Evolutionary conservation across 345 rosid genomes (phyloP), one percentile per base, ranked within the genome.

Genomic region (Cardiospermum halicacabum): DNA sequence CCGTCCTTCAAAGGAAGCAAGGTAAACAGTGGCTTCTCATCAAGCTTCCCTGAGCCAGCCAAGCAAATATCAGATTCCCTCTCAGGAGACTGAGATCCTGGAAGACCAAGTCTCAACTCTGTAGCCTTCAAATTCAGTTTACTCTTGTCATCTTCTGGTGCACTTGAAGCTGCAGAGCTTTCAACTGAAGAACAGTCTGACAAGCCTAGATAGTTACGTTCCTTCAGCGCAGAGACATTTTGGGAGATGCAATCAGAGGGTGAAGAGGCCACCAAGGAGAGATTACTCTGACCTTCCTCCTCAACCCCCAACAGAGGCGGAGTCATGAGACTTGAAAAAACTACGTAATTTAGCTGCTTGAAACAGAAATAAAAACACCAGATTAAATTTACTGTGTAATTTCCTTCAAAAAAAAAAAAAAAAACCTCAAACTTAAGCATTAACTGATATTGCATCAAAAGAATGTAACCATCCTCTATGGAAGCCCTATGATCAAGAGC

Each of bases 31-130:
- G 77, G 84, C 49, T 85, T 89, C 84, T 85, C 95, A 56, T 87
- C 88, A 5, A 79, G 80, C 25, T 82, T 86, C 69, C 77, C 78
- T 1, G 84, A 64, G 27, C 71, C 74, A 30, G 74, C 57, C 76
- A 84, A 69, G 68, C 82, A 70, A 61, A 82, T 62, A 28, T 76
- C 79, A 0, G 76, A 66, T 43, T 77, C 89, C 68, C 96, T 82
- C 51, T 83, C 72, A 0, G 92, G 95, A 40, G 92, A 87, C 50
- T 70, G 92, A 1, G 84, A 87, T 61, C 91, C 89, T 0, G 98
- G 96, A 69, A 89, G 98, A 26, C 98, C 95, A 15, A 92, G 91
- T 66, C 89, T 80, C 39, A 92, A 71, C 71, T 92, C 98, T 10
- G 95, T 85, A 57, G 96, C 96, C 78, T 84, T 89, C 67, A 92